These are phyloP conservation scores for Miamiensis avidus DNA, from an alignment of 169 alveolate genomes.

Conservation along the genomic window DNA sequence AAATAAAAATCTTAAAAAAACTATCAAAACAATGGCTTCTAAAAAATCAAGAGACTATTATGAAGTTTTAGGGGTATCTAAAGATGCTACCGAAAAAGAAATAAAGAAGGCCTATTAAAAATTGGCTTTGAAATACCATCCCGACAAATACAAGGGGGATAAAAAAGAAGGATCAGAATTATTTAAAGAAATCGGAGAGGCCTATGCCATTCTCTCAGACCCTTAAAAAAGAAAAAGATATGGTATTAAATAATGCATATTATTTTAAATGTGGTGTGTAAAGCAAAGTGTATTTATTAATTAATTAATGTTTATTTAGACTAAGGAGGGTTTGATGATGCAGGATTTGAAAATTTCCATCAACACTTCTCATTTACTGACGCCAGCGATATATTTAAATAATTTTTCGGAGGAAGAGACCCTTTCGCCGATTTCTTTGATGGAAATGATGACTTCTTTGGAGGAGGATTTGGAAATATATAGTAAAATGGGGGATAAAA, in stretches of 20 bases:
- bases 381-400: not conserved
- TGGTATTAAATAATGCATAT: no score
- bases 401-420: not conserved
- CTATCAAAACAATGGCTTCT: no score
- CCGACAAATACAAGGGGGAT: constrained; percentile 78
- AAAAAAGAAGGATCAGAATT: constrained; percentile 72
- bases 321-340: not conserved
- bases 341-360: not conserved
- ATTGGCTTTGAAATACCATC: constrained; percentile 84
- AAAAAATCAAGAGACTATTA: constrained; percentile 69
- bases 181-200: constrained; percentile 90
- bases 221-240: constrained; percentile 21
- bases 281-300: constrained; percentile 71
- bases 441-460: not conserved
- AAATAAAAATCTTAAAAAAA: no score
- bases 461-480: not conserved
- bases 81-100: constrained; percentile 74
- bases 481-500: not conserved
- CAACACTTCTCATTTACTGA: not conserved
- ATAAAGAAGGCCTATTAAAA: constrained; percentile 92
- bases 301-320: constrained; percentile 37
- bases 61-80: constrained; percentile 66
- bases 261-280: no score
- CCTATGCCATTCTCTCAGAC: constrained; percentile 91
- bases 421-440: not conserved